A percentile compares a stretch with the other conserved stretches of the same genome.
Evolutionary conservation across 139 green algal species (phyloP).

Genomic region (Tetraselmis striata): DNA sequence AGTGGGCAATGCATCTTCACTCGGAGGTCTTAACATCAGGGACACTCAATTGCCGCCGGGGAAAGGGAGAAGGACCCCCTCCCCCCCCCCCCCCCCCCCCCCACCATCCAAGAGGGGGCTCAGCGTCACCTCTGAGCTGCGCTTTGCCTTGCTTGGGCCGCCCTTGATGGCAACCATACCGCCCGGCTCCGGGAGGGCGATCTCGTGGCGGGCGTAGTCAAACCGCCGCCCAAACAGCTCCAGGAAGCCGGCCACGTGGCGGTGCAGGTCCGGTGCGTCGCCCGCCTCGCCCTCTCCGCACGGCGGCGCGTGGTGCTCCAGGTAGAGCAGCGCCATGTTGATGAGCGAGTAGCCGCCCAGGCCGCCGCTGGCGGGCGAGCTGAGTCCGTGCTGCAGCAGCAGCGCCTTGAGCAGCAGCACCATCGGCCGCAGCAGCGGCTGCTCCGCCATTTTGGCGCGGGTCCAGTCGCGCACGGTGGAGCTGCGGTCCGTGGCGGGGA

Average conservation of each 20-base stretch:
- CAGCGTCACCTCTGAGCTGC: background rate
- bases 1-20: too few species aligned
- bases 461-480: background rate
- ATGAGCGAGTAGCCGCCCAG: background rate
- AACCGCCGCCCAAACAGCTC: background rate
- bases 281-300: background rate
- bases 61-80: background rate
- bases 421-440: background rate
- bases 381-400: background rate
- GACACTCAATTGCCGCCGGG: background rate
- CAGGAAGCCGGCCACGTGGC: background rate
- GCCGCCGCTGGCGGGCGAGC: background rate
- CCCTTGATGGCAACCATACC: background rate
- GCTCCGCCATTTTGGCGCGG: background rate
- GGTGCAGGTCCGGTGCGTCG: background rate
- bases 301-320: background rate
- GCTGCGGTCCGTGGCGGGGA: background rate
- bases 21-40: background rate
- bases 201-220: background rate
- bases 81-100: too few species aligned
- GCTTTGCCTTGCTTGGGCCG: too few species aligned
- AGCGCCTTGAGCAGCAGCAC: background rate
- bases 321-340: background rate
- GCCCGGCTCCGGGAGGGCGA: background rate
- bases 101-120: background rate